Conservation (phyloP, 2,329 filamentous ascomycete species). For the Trichoderma lentiforme region DNA sequence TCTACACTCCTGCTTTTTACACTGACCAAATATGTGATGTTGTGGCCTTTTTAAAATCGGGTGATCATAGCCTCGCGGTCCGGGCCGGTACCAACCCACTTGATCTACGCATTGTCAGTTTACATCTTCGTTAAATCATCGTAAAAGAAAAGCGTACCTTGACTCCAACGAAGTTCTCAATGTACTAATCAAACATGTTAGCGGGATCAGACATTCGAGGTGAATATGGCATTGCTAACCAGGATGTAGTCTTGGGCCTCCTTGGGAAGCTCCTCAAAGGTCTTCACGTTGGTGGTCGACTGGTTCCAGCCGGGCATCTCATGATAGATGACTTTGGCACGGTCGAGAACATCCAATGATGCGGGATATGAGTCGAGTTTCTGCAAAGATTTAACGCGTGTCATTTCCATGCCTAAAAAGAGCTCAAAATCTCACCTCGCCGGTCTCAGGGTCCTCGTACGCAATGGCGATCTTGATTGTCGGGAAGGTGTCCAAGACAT, state of each 20-base stretch:
- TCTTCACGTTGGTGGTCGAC: slow-evolving; percentile 57
- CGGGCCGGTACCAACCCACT: slow-evolving; percentile 65
- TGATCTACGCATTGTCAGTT: slow-evolving; percentile 35
- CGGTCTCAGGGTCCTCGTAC: slow-evolving; percentile 50
- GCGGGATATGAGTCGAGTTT: slow-evolving; percentile 43
- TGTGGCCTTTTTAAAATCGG: slow-evolving; percentile 19
- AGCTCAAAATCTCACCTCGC: slow-evolving; percentile 26
- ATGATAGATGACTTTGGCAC: slow-evolving; percentile 63
- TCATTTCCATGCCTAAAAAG: neutral
- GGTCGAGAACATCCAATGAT: slow-evolving; percentile 55
- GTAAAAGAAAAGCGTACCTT: neutral
- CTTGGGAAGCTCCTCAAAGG: slow-evolving; percentile 20
- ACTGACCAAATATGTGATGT: neutral
- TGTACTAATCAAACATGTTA: neutral
- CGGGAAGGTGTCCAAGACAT: slow-evolving; percentile 67
- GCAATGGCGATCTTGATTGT: slow-evolving; percentile 71
- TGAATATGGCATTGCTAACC: neutral
- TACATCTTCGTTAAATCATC: neutral
- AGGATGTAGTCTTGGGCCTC: slow-evolving; percentile 7
- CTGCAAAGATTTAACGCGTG: neutral
- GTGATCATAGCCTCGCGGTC: slow-evolving; percentile 62
- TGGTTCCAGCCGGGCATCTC: slow-evolving; percentile 68
- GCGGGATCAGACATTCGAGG: neutral
- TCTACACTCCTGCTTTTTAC: neutral
- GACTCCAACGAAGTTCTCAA: slow-evolving; percentile 4